Evolutionary conservation across 2,329 filamentous ascomycete genomes (phyloP), one percentile per base, ranked within the genome.

Genomic region (Ilyonectria mors-panacis): DNA sequence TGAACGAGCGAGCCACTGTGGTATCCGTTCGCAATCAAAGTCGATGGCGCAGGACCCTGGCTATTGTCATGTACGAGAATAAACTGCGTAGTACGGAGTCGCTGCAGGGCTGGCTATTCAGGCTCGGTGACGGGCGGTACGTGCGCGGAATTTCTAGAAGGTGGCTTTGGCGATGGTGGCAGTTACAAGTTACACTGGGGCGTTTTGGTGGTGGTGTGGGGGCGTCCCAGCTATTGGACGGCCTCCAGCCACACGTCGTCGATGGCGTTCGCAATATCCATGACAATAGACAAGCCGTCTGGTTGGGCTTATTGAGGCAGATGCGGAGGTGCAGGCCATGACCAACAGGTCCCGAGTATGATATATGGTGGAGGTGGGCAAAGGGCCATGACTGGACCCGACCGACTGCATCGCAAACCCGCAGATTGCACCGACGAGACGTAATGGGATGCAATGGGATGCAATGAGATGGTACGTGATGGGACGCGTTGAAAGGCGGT

Each of bases 101-200:
- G 59, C 61, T 37, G 54, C 63, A 64, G 57, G 30, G 50, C 42
- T 68, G 30, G 50, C 42, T 68, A 37, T 50, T 69, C 62, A 60
- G 59, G 57, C 67, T 66, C 30, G 35, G 33, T 30, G 28, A 50
- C 45, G 53, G 59, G 59, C 59, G 65, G 66, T 65, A 65, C 63
- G 68, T 70, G 69, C 64, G 59, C 37, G 13, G 59, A 61, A 56
- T 65, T 73, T 74, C 71, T 69, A 64, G 70, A 73, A 72, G 56
- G 51, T 28, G 56, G 57, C 53, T 64, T 59, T 33, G 39, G 47
- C 44, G 26, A 26, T 42, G 33, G 23, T 37, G 35, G 54, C 42
- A 26, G 55, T 63, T 44, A 53, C 62, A 58, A 54, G 61, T 54
- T 26, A 37, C 44, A 55, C 58, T 48, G 48, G 63, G 54, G 54